phyloP scores from a whole-genome alignment of 306 rosid species.

The Corylus americana region DNA sequence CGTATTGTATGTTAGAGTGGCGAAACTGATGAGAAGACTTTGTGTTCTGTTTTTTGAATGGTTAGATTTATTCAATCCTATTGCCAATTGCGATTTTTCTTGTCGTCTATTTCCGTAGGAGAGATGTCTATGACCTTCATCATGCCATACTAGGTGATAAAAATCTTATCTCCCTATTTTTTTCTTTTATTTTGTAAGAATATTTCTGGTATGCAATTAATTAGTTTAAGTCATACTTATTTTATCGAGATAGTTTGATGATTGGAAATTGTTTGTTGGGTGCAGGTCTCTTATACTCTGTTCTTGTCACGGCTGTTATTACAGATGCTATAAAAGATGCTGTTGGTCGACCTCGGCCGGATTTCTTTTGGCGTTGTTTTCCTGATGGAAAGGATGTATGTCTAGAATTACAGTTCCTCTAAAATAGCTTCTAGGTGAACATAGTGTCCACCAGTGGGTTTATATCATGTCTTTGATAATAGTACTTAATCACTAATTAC shows the following conservation, averaged over 20 bases:
- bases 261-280: constrained; percentile 31
- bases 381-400: constrained; percentile 95
- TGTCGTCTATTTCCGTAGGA: constrained; percentile 66
- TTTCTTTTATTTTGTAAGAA: background rate
- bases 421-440: constrained; percentile 2
- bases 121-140: constrained; percentile 87
- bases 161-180: constrained; percentile 7
- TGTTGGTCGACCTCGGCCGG: constrained; percentile 94
- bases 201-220: constrained; percentile 13
- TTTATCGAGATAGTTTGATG: constrained; percentile 2
- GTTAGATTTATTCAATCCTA: constrained; percentile 63
- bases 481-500: constrained; percentile 21
- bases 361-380: constrained; percentile 96
- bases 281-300: constrained; percentile 73
- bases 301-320: constrained; percentile 65
- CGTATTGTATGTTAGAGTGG: background rate
- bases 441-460: background rate
- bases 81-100: constrained; percentile 71
- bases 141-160: constrained; percentile 80
- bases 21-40: constrained; percentile 29
- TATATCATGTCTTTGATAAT: background rate
- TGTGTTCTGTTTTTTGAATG: constrained; percentile 29
- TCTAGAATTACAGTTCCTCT: constrained; percentile 19
- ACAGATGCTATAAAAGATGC: constrained; percentile 81
- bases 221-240: constrained; percentile 9